Evolutionary conservation across 1,284 basidiomycete species (phyloP).

Genomic region (Apiotrichum brassicae): DNA sequence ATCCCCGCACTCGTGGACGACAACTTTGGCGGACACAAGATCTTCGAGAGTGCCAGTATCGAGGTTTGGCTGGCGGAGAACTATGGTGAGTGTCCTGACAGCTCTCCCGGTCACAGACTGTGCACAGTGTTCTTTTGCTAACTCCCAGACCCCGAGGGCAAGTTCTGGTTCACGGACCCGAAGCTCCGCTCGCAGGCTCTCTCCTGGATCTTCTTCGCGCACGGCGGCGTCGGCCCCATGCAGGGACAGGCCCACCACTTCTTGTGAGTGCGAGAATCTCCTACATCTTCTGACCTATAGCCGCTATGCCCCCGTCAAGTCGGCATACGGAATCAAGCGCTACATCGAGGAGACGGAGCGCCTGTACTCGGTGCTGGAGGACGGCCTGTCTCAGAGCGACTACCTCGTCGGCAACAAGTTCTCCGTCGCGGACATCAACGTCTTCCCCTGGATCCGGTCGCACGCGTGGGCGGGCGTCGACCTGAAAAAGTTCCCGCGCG

Average conservation of each 20-base stretch:
- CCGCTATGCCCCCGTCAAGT: constrained; percentile 46
- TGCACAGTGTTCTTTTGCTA: neutral
- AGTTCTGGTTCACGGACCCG: constrained; percentile 54
- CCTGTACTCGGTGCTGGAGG: constrained; percentile 68
- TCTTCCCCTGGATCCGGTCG: constrained; percentile 51
- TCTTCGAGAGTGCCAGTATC: constrained; percentile 67
- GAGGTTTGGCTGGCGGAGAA: constrained; percentile 59
- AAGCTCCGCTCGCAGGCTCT: constrained; percentile 55
- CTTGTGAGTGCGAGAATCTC: constrained; percentile 24
- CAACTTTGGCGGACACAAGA: constrained; percentile 51
- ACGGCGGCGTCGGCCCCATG: constrained; percentile 45
- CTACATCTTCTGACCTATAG: constrained; percentile 3
- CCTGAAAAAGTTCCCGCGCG: constrained; percentile 55
- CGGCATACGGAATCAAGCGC: constrained; percentile 52
- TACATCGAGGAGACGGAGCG: constrained; percentile 71
- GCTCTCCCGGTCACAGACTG: constrained; percentile 41
- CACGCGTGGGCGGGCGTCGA: constrained; percentile 52
- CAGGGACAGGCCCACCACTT: constrained; percentile 53
- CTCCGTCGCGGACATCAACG: constrained; percentile 53
- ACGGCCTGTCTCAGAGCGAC: constrained; percentile 53
- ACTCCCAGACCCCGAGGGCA: constrained; percentile 48
- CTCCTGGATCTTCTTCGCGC: constrained; percentile 72
- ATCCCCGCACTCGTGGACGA: constrained; percentile 53
- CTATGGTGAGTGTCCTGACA: constrained; percentile 45
- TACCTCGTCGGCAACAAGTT: constrained; percentile 66